A percentile compares a stretch with the other conserved stretches of the same genome.
Evolutionary conservation across 169 alveolate species (phyloP).

Genomic region (Plasmodium blacklocki): DNA sequence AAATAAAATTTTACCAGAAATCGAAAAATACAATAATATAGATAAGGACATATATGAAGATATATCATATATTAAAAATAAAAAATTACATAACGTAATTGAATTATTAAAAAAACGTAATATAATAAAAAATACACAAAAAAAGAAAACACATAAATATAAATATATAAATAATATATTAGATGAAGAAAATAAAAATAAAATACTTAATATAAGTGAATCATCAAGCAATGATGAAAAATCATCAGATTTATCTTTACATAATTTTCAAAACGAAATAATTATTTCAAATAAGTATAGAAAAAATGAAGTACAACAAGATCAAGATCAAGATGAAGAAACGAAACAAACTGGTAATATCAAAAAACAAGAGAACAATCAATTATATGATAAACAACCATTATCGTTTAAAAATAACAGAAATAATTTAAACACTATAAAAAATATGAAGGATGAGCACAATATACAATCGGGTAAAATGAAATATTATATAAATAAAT

Average conservation of each 20-base stretch:
- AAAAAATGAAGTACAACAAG: not conserved
- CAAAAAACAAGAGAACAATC: not conserved
- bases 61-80: not conserved
- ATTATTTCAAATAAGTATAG: slow-evolving; percentile 31
- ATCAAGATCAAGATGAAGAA: too few relatives aligned
- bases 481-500: not conserved
- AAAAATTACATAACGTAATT: slow-evolving; percentile 10
- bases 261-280: slow-evolving; percentile 1
- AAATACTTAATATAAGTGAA: slow-evolving; percentile 14
- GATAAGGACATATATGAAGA: not conserved
- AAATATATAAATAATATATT: slow-evolving; percentile 27
- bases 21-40: not conserved
- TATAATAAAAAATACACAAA: slow-evolving; percentile 11
- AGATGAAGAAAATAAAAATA: slow-evolving; percentile 35
- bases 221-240: not conserved
- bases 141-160: slow-evolving; percentile 29
- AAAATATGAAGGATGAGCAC: not conserved
- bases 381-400: not conserved
- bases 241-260: slow-evolving; percentile 2
- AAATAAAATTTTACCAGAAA: not conserved
- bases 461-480: not conserved
- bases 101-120: slow-evolving; percentile 32
- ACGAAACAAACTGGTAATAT: not conserved
- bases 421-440: not conserved
- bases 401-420: not conserved